Conservation (phyloP, 73 alveolate genomes). For the Durusdinium trenchii region DNA sequence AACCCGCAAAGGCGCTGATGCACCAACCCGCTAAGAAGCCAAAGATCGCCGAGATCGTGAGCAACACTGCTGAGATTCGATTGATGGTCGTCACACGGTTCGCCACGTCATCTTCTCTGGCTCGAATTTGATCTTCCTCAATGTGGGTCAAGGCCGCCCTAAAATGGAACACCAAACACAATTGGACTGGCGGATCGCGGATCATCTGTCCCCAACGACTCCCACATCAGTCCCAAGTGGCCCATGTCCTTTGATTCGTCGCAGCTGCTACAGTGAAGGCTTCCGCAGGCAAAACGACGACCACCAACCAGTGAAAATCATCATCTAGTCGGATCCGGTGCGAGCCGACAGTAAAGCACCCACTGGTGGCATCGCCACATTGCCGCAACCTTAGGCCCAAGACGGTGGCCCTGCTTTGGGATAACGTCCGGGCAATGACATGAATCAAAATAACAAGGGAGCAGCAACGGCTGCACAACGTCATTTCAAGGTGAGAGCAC, state of each 20-base stretch:
- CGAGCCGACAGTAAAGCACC: slow-evolving; percentile 51
- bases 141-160: background rate
- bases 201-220: background rate
- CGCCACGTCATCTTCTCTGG: background rate
- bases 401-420: too few relatives aligned
- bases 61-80: slow-evolving; percentile 10
- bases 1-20: slow-evolving; percentile 73
- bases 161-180: background rate
- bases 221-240: background rate
- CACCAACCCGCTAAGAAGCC: slow-evolving; percentile 53
- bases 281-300: slow-evolving; percentile 33
- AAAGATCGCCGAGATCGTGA: background rate
- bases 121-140: background rate
- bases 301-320: slow-evolving; percentile 69
- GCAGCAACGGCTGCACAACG: too few relatives aligned
- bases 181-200: background rate
- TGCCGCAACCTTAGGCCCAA: slow-evolving; percentile 14
- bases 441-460: too few relatives aligned
- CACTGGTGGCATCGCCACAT: background rate
- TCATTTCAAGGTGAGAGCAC: too few relatives aligned
- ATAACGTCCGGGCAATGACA: too few relatives aligned
- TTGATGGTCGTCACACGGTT: slow-evolving; percentile 4
- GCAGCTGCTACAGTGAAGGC: slow-evolving; percentile 15
- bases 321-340: slow-evolving; percentile 57
- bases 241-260: background rate